A percentile compares a stretch with the other conserved stretches of the same genome.
Conservation (phyloP, 106 monocot genomes). For the Dendrobium officinale region DNA sequence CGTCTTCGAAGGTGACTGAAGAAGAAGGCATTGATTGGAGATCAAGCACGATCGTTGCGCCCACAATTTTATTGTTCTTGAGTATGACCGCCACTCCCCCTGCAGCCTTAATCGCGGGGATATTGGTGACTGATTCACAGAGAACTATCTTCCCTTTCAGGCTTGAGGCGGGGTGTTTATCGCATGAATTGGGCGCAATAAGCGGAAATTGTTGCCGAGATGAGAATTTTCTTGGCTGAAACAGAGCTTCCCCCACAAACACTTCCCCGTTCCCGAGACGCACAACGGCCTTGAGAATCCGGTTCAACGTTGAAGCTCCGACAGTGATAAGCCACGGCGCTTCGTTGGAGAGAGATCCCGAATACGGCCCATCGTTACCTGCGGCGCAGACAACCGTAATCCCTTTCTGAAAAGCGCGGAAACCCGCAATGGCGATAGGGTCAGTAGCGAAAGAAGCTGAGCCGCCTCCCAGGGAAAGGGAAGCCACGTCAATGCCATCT, state of each 20-base stretch:
- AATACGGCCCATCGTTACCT: conserved; percentile 35
- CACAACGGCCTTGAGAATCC: conserved; percentile 21
- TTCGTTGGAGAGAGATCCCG: conserved; percentile 22
- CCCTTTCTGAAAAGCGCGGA: conserved; percentile 33
- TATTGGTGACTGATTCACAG: not conserved
- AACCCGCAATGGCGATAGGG: conserved; percentile 26
- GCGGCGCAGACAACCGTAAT: conserved; percentile 40
- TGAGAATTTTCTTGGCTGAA: conserved; percentile 14
- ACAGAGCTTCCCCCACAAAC: conserved; percentile 29
- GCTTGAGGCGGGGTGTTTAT: not conserved
- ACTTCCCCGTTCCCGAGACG: conserved; percentile 26
- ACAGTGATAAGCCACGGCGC: conserved; percentile 48
- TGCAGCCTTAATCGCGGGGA: conserved; percentile 15
- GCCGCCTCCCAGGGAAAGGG: conserved; percentile 27
- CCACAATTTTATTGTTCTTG: conserved; percentile 3
- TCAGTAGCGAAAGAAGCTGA: conserved; percentile 11
- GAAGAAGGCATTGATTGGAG: conserved; percentile 23
- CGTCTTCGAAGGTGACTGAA: conserved; percentile 17
- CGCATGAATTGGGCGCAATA: not conserved
- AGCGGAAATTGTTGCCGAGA: conserved; percentile 3
- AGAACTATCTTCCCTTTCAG: conserved; percentile 21
- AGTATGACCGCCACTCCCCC: conserved; percentile 17
- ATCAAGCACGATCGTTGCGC: conserved; percentile 17
- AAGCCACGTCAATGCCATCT: conserved; percentile 41
- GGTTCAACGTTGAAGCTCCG: conserved; percentile 31